A percentile compares a stretch with the other conserved stretches of the same genome.
phyloP scores from a whole-genome alignment of 306 rosid genomes.

The Arachis hypogaea region DNA sequence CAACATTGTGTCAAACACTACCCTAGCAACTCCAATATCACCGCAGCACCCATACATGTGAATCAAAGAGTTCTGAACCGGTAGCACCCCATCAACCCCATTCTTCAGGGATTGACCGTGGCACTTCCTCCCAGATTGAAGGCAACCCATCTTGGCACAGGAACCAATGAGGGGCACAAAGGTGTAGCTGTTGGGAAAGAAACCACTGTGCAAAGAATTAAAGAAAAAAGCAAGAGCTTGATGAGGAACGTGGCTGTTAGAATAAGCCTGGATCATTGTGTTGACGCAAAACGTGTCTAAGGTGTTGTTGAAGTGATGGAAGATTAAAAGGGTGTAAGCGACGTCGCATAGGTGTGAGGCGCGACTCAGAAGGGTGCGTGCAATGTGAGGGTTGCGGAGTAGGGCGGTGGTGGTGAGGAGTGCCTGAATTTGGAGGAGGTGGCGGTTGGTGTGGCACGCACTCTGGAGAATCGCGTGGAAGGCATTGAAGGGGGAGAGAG shows the following conservation, averaged over 20 bases:
- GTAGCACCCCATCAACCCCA: constrained; percentile 57
- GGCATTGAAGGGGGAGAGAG: constrained; percentile 11
- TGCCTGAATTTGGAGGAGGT: constrained; percentile 67
- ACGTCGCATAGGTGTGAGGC: constrained; percentile 54
- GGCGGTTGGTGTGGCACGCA: constrained; percentile 34
- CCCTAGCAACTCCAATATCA: constrained; percentile 44
- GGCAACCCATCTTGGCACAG: constrained; percentile 53
- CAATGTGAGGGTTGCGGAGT: constrained; percentile 57
- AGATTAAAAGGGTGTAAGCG: constrained; percentile 49
- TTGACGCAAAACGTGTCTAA: constrained; percentile 58
- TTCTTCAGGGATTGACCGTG: constrained; percentile 69
- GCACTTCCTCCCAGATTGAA: constrained; percentile 52
- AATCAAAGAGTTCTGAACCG: constrained; percentile 65
- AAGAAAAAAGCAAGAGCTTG: constrained; percentile 56
- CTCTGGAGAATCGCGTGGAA: constrained; percentile 38
- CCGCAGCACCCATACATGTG: constrained; percentile 68
- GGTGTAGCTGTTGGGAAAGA: constrained; percentile 62
- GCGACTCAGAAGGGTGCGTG: constrained; percentile 58
- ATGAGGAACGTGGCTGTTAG: constrained; percentile 43
- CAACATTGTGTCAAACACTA: constrained; percentile 57
- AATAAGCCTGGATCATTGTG: constrained; percentile 60
- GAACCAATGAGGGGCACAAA: constrained; percentile 62
- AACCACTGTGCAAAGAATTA: constrained; percentile 43
- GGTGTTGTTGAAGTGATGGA: constrained; percentile 39
- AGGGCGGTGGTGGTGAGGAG: constrained; percentile 52